Base-by-base conservation (phyloP, 2,329 filamentous ascomycete genomes). In the Samsoniella hepiali region DNA sequence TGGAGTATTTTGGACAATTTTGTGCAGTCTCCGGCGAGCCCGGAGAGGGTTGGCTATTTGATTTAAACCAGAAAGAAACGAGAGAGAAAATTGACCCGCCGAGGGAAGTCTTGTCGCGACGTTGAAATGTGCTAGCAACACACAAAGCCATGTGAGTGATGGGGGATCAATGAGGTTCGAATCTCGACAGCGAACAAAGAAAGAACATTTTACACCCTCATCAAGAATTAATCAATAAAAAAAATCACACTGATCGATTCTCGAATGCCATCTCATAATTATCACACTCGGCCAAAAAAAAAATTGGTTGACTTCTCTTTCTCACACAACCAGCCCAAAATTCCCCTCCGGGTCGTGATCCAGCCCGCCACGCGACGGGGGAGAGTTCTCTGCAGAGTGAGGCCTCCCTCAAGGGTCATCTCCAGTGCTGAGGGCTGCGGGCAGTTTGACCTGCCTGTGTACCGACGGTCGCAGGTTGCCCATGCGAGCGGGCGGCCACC, bases 311-410 rank as follows among this genome's bases (percentile, higher is more conserved):
- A 76, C 78, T 73, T 78, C 78, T 80, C 84, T 79, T 84, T 84
- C 83, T 81, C 80, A 75, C 75, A 73, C 74, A 73, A 71, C 77
- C 77, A 80, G 77, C 79, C 81, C 85, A 87, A 82, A 77, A 54
- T 65, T 76, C 84, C 83, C 82, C 80, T 74, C 80, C 78, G 81
- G 79, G 81, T 82, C 84, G 86, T 88, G 76, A 82, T 89, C 86
- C 86, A 85, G 77, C 80, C 78, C 85, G 87, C 87, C 86, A 88
- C 81, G 81, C 82, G 82, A 87, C 84, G 86, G 86, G 84, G 85
- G 84, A 85, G 82, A 86, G 80, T 75, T 75, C 86, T 88, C 84
- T 89, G 86, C 86, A 87, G 84, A 87, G 86, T 89, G 84, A 88
- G 77, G 64, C 86, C 86, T 88, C 86, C 82, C 87, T 89, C 81